Evolutionary conservation across 1,284 basidiomycete genomes (phyloP).

Genomic region (Cerrena zonata): DNA sequence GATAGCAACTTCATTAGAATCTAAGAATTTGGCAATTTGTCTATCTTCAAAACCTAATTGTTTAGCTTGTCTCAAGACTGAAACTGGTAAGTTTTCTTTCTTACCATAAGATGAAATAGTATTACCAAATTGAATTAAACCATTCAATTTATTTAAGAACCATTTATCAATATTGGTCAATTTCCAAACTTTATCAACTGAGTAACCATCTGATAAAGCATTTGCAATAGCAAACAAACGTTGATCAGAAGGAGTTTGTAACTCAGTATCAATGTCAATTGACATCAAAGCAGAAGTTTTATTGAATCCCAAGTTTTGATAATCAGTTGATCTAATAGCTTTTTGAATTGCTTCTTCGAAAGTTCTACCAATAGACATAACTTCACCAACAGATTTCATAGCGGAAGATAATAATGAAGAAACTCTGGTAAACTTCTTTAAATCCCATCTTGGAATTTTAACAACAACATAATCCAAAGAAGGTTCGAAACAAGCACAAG

Average conservation of each 20-base stretch:
- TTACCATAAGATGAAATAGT: conserved; percentile 55
- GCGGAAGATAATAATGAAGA: conserved; percentile 82
- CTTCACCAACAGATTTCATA: conserved; percentile 99
- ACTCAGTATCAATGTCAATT: conserved; percentile 75
- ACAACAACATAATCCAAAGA: conserved; percentile 95
- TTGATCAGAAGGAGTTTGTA: conserved; percentile 85
- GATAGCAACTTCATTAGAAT: conserved; percentile 85
- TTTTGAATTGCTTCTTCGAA: conserved; percentile 99
- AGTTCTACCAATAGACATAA: conserved; percentile 97
- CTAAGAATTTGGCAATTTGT: conserved; percentile 76
- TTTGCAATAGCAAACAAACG: conserved; percentile 90
- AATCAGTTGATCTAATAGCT: conserved; percentile 94
- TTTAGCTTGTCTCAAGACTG: conserved; percentile 79
- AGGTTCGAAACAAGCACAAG: conserved; percentile 95
- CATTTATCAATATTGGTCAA: conserved; percentile 97
- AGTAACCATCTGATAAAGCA: conserved; percentile 85
- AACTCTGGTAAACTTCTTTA: conserved; percentile 95
- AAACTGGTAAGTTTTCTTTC: conserved; percentile 67
- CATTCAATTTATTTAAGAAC: conserved; percentile 82
- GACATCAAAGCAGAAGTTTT: conserved; percentile 51
- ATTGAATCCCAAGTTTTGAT: conserved; percentile 87
- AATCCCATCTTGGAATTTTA: conserved; percentile 98
- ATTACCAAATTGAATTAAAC: neutral
- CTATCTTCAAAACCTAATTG: conserved; percentile 95
- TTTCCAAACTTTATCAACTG: conserved; percentile 92